Conservation (phyloP, 2,329 filamentous ascomycete genomes). For the Colletotrichum truncatum region DNA sequence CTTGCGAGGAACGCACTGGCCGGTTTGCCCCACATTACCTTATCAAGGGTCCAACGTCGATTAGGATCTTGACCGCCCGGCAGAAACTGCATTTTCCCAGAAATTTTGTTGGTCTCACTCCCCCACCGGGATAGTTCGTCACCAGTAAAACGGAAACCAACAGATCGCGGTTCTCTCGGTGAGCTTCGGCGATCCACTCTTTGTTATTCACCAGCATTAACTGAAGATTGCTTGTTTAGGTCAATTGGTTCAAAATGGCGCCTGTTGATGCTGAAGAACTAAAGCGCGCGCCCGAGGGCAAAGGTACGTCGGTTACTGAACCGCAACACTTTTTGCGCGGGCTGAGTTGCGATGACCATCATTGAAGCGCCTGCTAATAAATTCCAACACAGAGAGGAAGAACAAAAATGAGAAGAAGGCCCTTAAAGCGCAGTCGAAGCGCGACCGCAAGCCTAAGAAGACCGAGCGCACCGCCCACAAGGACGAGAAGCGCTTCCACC, state of each 20-base stretch:
- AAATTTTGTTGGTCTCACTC: constrained; percentile 20
- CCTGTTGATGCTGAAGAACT: constrained; percentile 31
- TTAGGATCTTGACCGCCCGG: constrained; percentile 37
- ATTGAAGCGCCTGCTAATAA: not conserved
- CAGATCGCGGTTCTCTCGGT: not conserved
- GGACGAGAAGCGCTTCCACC: constrained; percentile 48
- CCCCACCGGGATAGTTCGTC: constrained; percentile 22
- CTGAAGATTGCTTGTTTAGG: not conserved
- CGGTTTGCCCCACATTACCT: not conserved
- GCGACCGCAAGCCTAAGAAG: constrained; percentile 46
- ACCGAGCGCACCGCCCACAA: constrained; percentile 37
- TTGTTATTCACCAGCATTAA: not conserved
- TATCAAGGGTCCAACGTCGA: not conserved
- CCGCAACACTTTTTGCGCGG: not conserved
- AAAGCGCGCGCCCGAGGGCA: not conserved
- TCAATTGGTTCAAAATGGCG: constrained; percentile 1
- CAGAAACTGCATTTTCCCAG: constrained; percentile 35
- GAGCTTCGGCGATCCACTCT: not conserved
- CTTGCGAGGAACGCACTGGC: not conserved
- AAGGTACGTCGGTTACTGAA: not conserved
- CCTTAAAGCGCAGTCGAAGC: constrained; percentile 47
- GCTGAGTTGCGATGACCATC: not conserved
- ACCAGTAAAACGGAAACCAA: not conserved
- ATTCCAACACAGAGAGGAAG: constrained; percentile 36
- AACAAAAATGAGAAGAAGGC: constrained; percentile 47